These are phyloP conservation scores for Chromera velia DNA, from an alignment of 73 alveolate species.

Conservation along the genomic window DNA sequence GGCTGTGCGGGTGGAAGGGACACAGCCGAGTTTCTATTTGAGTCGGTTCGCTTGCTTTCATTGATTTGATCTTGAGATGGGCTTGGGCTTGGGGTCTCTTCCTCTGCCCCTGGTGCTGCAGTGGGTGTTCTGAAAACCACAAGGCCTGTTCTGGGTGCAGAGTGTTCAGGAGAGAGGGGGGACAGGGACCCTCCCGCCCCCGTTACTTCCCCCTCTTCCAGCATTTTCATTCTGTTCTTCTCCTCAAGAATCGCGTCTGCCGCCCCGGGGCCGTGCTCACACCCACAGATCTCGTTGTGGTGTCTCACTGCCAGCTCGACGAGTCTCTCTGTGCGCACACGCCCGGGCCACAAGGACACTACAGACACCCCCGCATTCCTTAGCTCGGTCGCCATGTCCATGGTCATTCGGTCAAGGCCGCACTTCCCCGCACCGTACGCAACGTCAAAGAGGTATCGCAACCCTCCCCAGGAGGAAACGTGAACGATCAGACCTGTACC, in stretches of 20 bases:
- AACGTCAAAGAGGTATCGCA: constrained; percentile 10
- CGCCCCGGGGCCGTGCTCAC: no score
- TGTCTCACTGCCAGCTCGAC: background rate
- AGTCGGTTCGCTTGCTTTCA: no score
- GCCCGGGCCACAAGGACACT: background rate
- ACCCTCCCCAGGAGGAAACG: constrained; percentile 3
- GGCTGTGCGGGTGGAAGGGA: no score
- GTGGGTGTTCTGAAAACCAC: no score
- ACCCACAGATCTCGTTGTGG: no score
- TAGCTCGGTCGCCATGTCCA: constrained; percentile 15
- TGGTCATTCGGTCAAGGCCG: constrained; percentile 11
- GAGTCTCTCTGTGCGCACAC: background rate
- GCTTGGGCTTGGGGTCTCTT: no score
- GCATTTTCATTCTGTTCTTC: background rate
- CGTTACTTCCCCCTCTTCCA: background rate
- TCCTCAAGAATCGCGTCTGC: no score
- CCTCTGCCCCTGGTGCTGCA: no score
- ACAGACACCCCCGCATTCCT: background rate
- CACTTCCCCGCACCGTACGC: constrained; percentile 10
- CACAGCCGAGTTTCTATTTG: no score
- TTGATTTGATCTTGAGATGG: no score
- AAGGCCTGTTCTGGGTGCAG: no score
- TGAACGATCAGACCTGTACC: constrained; percentile 5
- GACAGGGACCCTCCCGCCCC: background rate
- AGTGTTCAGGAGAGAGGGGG: background rate